Evolutionary conservation across 164 flowering plant species (phyloP).

Genomic region (Annona squamosa): DNA sequence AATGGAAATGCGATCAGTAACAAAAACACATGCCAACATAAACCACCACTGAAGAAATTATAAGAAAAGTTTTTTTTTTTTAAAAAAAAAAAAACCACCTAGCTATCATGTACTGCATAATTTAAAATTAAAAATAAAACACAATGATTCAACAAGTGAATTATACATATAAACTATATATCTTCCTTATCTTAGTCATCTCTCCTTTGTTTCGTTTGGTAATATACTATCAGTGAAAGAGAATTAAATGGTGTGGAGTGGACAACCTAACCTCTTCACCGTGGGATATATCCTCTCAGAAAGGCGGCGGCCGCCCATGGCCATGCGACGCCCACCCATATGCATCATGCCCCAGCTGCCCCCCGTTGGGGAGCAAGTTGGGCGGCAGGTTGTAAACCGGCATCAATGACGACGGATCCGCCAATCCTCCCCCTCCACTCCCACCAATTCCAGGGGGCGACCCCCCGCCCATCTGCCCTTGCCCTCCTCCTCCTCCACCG

Average conservation of each 20-base stretch:
- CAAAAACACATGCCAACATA: background rate
- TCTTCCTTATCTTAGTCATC: background rate
- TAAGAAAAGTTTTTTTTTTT: no score
- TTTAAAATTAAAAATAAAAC: no score
- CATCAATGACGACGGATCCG: conserved; percentile 15
- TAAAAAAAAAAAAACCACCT: background rate
- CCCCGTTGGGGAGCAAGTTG: conserved; percentile 47
- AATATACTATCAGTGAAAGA: background rate
- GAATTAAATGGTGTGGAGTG: background rate
- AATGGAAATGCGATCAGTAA: background rate
- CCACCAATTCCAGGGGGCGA: conserved; percentile 15
- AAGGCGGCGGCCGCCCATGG: conserved; percentile 38
- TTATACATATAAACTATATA: background rate
- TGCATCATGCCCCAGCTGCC: conserved; percentile 42
- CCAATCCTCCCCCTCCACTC: conserved; percentile 7
- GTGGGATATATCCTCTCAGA: conserved; percentile 3
- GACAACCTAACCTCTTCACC: background rate
- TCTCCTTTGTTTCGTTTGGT: background rate
- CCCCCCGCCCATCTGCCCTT: conserved; percentile 6
- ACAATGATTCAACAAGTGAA: background rate
- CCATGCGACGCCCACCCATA: conserved; percentile 36
- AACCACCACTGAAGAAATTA: background rate
- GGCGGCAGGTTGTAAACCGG: conserved; percentile 39
- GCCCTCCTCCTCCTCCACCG: conserved; percentile 8
- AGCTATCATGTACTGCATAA: background rate